Percentiles rank a stretch among this genome's conserved stretches.
These are phyloP conservation scores for Penicillium canescens DNA, from an alignment of 495 filamentous ascomycete genomes.

Conservation along the genomic window DNA sequence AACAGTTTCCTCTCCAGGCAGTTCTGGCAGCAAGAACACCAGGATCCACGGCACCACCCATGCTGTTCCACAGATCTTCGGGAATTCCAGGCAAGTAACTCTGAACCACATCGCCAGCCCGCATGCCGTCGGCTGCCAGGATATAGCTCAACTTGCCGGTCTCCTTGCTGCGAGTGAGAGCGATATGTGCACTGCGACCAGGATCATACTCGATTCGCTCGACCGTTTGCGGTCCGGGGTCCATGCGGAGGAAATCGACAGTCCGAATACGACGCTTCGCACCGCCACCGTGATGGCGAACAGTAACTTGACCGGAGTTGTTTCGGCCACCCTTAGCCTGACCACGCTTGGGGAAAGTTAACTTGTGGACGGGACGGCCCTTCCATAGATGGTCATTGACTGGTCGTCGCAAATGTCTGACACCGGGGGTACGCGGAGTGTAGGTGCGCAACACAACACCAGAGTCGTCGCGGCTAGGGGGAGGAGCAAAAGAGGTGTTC, in stretches of 20 bases:
- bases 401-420: slow-evolving; percentile 85
- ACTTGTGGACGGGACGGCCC: slow-evolving; percentile 74
- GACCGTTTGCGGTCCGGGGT: slow-evolving; percentile 77
- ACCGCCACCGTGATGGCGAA: slow-evolving; percentile 89
- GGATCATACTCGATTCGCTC: slow-evolving; percentile 97
- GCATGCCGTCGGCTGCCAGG: slow-evolving; percentile 87
- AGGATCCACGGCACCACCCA: slow-evolving; percentile 89
- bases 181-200: slow-evolving; percentile 89
- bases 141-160: slow-evolving; percentile 70
- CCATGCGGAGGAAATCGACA: slow-evolving; percentile 78
- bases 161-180: slow-evolving; percentile 69
- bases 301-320: slow-evolving; percentile 77
- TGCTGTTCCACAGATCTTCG: slow-evolving; percentile 74
- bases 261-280: slow-evolving; percentile 87
- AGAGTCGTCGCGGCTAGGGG: slow-evolving; percentile 39
- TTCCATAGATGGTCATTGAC: slow-evolving; percentile 98
- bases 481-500: slow-evolving; percentile 44
- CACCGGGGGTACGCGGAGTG: slow-evolving; percentile 90
- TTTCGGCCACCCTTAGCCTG: slow-evolving; percentile 92
- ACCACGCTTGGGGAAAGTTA: slow-evolving; percentile 90
- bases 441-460: slow-evolving; percentile 69
- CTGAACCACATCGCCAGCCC: slow-evolving; percentile 86
- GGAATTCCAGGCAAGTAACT: slow-evolving; percentile 90
- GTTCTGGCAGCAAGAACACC: slow-evolving; percentile 95
- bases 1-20: slow-evolving; percentile 90